Evolutionary conservation across 768 basidiomycete species (phyloP).

Genomic region (Suillus discolor): DNA sequence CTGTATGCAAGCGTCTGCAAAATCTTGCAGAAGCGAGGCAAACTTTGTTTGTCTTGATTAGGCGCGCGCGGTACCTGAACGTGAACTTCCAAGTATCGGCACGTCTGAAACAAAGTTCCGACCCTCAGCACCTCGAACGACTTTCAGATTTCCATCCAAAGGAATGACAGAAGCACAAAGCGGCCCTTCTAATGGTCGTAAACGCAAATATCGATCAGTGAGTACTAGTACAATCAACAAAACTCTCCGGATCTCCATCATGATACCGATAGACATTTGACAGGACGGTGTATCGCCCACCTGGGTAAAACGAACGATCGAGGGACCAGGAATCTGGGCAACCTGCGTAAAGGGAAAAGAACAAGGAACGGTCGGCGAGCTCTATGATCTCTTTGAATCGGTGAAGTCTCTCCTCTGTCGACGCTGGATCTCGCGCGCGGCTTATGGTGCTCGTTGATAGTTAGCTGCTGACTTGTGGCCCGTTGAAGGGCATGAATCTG

Average conservation of each 20-base stretch:
- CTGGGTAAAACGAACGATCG: conserved; percentile 65
- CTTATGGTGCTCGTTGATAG: conserved; percentile 37
- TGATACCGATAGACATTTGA: background rate
- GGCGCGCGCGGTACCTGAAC: background rate
- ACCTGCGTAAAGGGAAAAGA: conserved; percentile 88
- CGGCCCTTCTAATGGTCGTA: conserved; percentile 25
- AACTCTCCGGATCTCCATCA: background rate
- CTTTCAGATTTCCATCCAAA: background rate
- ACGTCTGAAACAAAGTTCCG: background rate
- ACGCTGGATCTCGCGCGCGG: background rate
- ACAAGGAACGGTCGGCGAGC: conserved; percentile 72
- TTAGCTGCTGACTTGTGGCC: conserved; percentile 78
- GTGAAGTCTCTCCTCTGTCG: conserved; percentile 43
- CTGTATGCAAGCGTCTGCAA: background rate
- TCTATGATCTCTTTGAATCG: conserved; percentile 77
- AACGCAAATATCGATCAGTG: conserved; percentile 57
- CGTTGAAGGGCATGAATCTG: conserved; percentile 28
- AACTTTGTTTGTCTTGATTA: background rate
- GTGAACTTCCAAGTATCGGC: background rate
- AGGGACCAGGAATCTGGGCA: conserved; percentile 86
- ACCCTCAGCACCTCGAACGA: background rate
- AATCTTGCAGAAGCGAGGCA: background rate
- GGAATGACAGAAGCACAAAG: conserved; percentile 23
- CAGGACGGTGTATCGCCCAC: conserved; percentile 66
- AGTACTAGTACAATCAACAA: conserved; percentile 16